Evolutionary conservation across 2,329 filamentous ascomycete species (phyloP), one percentile per base, ranked within the genome.

Genomic region (Colletotrichum scovillei): DNA sequence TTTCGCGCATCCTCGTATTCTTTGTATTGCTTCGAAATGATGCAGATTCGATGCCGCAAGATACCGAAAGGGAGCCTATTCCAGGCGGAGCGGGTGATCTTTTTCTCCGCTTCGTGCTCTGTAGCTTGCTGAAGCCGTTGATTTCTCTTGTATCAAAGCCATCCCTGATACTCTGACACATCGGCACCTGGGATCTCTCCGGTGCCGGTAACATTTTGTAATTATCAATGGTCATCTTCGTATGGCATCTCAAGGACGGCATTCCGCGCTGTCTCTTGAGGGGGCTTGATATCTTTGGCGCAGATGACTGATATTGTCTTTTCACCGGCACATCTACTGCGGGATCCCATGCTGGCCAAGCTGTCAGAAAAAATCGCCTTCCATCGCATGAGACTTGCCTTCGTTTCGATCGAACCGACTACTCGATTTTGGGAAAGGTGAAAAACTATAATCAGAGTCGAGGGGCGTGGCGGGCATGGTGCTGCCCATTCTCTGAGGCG

Each of bases 381-480:
- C 6, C 32, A 7, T 53, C 5, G 7, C 14, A 38, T n/a, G 5
- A 35, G 22, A 26, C 62, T 55, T 19, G 7, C 62, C 62, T 55
- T 64, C 62, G 16, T 55, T 64, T 30, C 49, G 49, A 5, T 64
- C 62, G 22, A 64, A 64, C 38, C 49, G 49, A 24, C 16, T 55
- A 32, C 22, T 64, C 14, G 30, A n/a, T 24, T 38, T n/a, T 26
- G 46, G 19, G 6, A 19, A 14, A n/a, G n/a, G 62, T 2, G 49
- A 35, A 7, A n/a, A 19, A 32, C 7, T 55, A 8, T 22, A 55
- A 9, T 55, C 19, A 7, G 2, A 38, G 14, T 12, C 16, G 11
- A 19, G 7, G 52, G 22, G 8, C 9, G 35, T 14, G 32, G 62
- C 5, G n/a, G 30, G 14, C 5, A 38, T 14, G 32, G 46, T 14